Conservation (phyloP, 495 filamentous ascomycete genomes). For the Hamigera avellanea region DNA sequence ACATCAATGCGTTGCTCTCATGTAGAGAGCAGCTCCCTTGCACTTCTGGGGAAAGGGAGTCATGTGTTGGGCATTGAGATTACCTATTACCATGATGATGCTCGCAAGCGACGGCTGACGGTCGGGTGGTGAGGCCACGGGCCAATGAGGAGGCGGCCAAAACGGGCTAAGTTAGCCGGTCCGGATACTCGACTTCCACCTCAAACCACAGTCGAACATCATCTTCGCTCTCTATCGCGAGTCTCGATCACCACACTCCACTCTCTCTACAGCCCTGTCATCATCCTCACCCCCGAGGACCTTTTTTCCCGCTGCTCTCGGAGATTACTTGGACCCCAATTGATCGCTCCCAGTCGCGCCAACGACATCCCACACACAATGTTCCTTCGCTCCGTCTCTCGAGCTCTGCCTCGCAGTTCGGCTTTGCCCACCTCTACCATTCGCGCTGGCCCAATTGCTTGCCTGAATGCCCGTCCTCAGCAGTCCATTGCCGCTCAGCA, state of each 20-base stretch:
- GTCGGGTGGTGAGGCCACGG: conserved; percentile 7
- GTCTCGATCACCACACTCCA: conserved; percentile 22
- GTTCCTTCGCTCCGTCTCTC: conserved; percentile 35
- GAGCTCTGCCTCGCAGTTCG: conserved; percentile 35
- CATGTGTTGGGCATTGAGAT: no score
- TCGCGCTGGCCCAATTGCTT: conserved; percentile 28
- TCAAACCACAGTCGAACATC: conserved; percentile 32
- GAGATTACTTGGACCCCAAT: conserved; percentile 15
- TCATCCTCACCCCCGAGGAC: conserved; percentile 10
- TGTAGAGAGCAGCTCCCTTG: no score
- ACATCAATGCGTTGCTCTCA: no score
- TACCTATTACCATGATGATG: no score
- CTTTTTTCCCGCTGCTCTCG: conserved; percentile 13
- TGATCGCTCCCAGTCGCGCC: conserved; percentile 22
- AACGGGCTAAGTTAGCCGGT: conserved; percentile 25
- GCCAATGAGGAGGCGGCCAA: conserved; percentile 28
- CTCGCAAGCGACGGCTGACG: conserved; percentile 10
- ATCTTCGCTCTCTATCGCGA: conserved; percentile 21
- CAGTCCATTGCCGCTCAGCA: conserved; percentile 33
- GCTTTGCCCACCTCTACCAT: conserved; percentile 23
- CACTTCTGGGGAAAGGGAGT: background rate
- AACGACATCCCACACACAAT: conserved; percentile 32
- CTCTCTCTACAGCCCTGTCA: conserved; percentile 5
- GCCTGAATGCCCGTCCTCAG: conserved; percentile 23
- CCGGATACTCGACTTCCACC: conserved; percentile 34